Evolutionary conservation across 73 alveolate genomes (phyloP), one percentile per base, ranked within the genome.

Genomic region (Tetrahymena malaccensis): DNA sequence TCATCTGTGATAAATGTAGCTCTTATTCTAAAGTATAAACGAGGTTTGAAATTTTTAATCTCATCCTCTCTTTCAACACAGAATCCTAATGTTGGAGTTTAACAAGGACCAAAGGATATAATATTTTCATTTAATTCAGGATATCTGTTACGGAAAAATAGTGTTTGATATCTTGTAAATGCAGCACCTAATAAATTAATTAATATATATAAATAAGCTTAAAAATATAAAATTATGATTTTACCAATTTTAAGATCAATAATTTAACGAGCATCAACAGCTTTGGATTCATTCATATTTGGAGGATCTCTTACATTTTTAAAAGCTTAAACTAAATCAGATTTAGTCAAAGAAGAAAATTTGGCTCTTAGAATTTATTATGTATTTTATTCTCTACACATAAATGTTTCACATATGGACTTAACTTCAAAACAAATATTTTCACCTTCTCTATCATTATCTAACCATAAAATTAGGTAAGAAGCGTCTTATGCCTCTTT

Each of bases 381-480:
- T 58, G 96, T 93, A 55, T 95, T 96, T 85, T 97, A 97, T 94
- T 97, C 96, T 38, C 97, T 97, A 55, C 97, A 96, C 93, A 96
- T 96, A 40, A 97, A 96, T 70, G 98, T 96, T 89, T 95, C 95
- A 96, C 99, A 95, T 34, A 96, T 97, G 93, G 98, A 98, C 55
- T 97, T 96, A 40, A 99, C 99, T 96, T 99, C 99, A 97, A 97
- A 99, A 98, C 99, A 99, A 19, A 99, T 99, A 95, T 99, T 99
- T 97, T 99, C 99, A 34, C 99, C 99, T 96, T 99, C 99, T 85
- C 99, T 99, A 97, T 99, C 99, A 93, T 99, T 99, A 96, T 99
- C 99, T 22, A 99, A 98, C 99, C 99, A 99, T 58, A 99, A 98
- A 43, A 99, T 98, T 96, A 99, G 85, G 85, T 97, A 98, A 94